Base-by-base conservation (phyloP, 208 protist species). In the Trypanosoma theileri region DNA sequence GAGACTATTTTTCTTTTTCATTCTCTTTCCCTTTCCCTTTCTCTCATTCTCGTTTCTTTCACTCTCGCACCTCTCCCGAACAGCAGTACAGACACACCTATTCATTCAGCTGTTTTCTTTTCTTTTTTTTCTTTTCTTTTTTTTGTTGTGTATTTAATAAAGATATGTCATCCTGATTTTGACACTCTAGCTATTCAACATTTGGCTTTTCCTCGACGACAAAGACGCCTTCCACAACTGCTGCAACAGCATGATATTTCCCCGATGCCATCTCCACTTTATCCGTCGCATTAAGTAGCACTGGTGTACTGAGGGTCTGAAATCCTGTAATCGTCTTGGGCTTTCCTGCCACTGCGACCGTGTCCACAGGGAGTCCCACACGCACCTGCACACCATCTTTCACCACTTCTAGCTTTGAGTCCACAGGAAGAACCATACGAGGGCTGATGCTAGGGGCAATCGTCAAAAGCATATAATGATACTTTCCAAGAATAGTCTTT, bases 301-400 rank as follows among this genome's bases (percentile, higher is more conserved):
- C 97, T 26, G 99, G 99, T 2, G 99, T 99, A 4, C 80, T 98
- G 69, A 99, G 97, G n/a, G 98, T 99, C 77, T 99, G 98, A 79
- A 99, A 99, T 52, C 98, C 98, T 12, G 99, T 99, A 86, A 99
- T 99, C 0, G 96, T 80, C 82, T 99, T 99, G 7, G 98, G 98
- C 73, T 97, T 97, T 45, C 98, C 98, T 4, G 98, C 98, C 55
- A 98, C 88, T 3, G 98, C 98, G 3, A 99, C 98, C 2, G 94
- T 97, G 77, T 99, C 98, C 1, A 98, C 95, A 0, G 95, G 89
- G 35, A 84, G 79, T 48, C 93, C 91, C 48, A 98, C 90, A 28
- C 93, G 84, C 28, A 99, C 98, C 59, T 95, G 77, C 3, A 98
- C 89, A 4, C 81, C 78, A n/a, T 85, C 69, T 44, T 80, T 80